phyloP scores from a whole-genome alignment of 495 filamentous ascomycete species.

The Melanomma pulvis-pyrius region DNA sequence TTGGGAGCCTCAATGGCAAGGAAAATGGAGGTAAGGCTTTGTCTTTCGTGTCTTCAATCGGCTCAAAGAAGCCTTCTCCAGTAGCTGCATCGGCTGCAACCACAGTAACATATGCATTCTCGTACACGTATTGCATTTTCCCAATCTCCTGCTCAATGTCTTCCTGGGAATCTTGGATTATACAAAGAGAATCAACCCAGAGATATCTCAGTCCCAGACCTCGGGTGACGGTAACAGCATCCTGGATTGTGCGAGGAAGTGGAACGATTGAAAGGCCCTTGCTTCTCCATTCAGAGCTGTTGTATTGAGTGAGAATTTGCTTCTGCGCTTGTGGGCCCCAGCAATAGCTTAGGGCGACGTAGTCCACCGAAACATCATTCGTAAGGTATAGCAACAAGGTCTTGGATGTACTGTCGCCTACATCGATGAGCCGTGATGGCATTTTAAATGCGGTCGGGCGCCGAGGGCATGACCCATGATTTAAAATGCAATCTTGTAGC shows the following conservation, averaged over 20 bases:
- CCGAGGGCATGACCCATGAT: background rate
- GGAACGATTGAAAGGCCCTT: background rate
- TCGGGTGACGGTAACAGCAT: background rate
- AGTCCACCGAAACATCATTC: background rate
- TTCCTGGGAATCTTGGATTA: background rate
- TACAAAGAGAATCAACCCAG: constrained; percentile 4
- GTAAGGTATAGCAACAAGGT: background rate
- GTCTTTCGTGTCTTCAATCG: background rate
- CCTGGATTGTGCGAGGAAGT: background rate
- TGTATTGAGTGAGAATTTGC: background rate
- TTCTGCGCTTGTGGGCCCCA: background rate
- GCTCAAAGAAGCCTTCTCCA: background rate
- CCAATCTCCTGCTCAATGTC: background rate
- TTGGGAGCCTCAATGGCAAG: background rate
- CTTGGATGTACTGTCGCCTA: background rate
- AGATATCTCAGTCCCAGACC: constrained; percentile 1
- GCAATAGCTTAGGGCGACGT: background rate
- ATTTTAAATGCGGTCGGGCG: background rate
- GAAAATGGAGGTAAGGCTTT: background rate
- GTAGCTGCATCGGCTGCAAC: background rate
- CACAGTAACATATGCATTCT: background rate
- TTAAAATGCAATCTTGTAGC: background rate
- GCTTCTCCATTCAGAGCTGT: background rate
- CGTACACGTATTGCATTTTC: background rate
- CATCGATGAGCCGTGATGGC: background rate